Conservation (phyloP, 305 asterid genomes). For the Rubia tinctorum region DNA sequence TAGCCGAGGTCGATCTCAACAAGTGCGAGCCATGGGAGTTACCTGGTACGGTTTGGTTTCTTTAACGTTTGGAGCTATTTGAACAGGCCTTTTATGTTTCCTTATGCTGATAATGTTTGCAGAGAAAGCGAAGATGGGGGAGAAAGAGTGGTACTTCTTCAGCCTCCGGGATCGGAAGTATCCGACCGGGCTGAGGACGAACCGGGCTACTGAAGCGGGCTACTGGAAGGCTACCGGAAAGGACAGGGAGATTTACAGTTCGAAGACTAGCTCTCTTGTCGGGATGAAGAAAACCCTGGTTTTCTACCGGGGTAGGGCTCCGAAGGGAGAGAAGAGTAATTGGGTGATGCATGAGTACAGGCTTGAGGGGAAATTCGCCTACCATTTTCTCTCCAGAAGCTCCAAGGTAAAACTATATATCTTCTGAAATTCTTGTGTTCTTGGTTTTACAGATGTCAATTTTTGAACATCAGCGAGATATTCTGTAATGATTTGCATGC, state of each 20-base stretch:
- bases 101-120: neutral
- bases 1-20: conserved; percentile 92
- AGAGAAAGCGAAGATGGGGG: conserved; percentile 89
- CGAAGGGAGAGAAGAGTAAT: conserved; percentile 81
- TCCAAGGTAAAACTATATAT: conserved; percentile 54
- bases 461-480: conserved; percentile 4
- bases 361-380: conserved; percentile 82
- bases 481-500: conserved; percentile 14
- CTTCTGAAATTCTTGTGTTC: too few species aligned
- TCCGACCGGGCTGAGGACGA: conserved; percentile 94
- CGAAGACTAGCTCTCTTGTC: conserved; percentile 60
- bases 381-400: conserved; percentile 62
- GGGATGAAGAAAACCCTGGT: conserved; percentile 99
- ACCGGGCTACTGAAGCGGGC: conserved; percentile 93
- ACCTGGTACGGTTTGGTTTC: conserved; percentile 58
- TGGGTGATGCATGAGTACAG: conserved; percentile 99
- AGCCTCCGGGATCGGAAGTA: conserved; percentile 84
- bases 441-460: neutral
- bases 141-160: conserved; percentile 96
- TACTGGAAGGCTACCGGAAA: conserved; percentile 99
- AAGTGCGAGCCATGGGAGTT: conserved; percentile 98
- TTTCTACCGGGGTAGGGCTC: conserved; percentile 88
- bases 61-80: too few species aligned
- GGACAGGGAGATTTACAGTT: conserved; percentile 83
- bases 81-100: too few species aligned